A percentile compares a stretch with the other conserved stretches of the same genome.
Conservation (phyloP, 257 asterid genomes). For the Nicotiana sylvestris region DNA sequence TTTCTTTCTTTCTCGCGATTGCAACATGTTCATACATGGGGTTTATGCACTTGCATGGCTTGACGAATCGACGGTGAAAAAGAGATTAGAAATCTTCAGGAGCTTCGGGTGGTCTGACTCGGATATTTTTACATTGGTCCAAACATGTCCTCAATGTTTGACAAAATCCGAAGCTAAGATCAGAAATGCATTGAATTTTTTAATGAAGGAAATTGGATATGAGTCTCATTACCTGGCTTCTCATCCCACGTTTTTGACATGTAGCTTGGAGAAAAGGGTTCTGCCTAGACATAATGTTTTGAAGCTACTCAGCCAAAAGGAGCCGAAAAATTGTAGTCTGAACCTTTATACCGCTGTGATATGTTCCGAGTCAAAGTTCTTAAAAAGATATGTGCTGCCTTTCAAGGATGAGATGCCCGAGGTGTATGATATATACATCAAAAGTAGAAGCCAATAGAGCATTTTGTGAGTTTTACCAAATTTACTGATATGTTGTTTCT, state of each 20-base stretch:
- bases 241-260: background rate
- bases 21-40: slow-evolving; percentile 11
- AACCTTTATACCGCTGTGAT: background rate
- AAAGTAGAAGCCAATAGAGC: background rate
- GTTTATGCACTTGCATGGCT: background rate
- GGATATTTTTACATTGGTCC: background rate
- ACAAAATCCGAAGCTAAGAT: background rate
- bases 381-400: background rate
- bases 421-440: background rate
- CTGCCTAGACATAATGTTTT: slow-evolving; percentile 12
- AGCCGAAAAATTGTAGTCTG: background rate
- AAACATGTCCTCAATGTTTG: background rate
- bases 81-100: slow-evolving; percentile 9
- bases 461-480: too few relatives aligned
- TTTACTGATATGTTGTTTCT: too few relatives aligned
- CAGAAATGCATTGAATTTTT: slow-evolving; percentile 3
- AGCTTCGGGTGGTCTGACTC: slow-evolving; percentile 14
- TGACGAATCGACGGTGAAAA: background rate
- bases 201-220: slow-evolving; percentile 5
- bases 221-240: background rate
- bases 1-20: background rate
- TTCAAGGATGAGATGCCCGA: slow-evolving; percentile 16
- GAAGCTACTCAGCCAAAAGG: slow-evolving; percentile 8
- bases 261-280: slow-evolving; percentile 18
- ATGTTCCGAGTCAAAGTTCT: background rate